Base-by-base conservation (phyloP, 148 eudicot genomes). In the Bassia scoparia region DNA sequence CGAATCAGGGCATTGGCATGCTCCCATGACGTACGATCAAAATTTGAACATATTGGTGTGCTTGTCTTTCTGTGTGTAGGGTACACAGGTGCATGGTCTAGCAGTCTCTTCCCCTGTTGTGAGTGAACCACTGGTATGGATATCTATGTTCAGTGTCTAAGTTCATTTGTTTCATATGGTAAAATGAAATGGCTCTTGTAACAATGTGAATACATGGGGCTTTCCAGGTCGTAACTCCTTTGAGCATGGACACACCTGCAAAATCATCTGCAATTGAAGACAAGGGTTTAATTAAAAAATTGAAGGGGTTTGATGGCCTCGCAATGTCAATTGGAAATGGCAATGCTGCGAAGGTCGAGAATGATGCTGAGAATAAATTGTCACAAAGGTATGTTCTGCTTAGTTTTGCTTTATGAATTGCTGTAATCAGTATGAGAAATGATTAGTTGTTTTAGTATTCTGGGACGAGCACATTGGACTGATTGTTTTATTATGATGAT, bases 261-360 rank as follows among this genome's bases (percentile, higher is more conserved):
- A 95, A 95, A 87, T 84, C 97, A 79, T 70, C 94, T 23, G 88
- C 79, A 77, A 83, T 85, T 77, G 74, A 82, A 4, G 92, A 92
- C 65, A 84, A 81, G 79, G 83, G 90, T 76, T 81, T 88, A 64
- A 71, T 82, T 76, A 91, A 90, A 65, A 91, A 87, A 72, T 66
- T 88, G 76, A 95, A 92, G 87, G 89, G 85, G 66, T 87, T 86
- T 80, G 90, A 92, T 71, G 99, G 96, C 72, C 92, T 95, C 55
- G 92, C 92, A 50, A 95, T 91, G 90, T 89, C 99, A 61, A 86
- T 92, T 63, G 97, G 97, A 71, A 88, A 86, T 84, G 85, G 78
- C 63, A 84, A 79, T 72, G 81, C 72, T 61, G 87, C 83, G 58
- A 86, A 87, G 77, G 82, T 78, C 54, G 96, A 86, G 43, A 87